Percentiles rank a stretch among this genome's conserved stretches.
Conservation (phyloP, 2,329 filamentous ascomycete species). For the Stenocarpella maydis region DNA sequence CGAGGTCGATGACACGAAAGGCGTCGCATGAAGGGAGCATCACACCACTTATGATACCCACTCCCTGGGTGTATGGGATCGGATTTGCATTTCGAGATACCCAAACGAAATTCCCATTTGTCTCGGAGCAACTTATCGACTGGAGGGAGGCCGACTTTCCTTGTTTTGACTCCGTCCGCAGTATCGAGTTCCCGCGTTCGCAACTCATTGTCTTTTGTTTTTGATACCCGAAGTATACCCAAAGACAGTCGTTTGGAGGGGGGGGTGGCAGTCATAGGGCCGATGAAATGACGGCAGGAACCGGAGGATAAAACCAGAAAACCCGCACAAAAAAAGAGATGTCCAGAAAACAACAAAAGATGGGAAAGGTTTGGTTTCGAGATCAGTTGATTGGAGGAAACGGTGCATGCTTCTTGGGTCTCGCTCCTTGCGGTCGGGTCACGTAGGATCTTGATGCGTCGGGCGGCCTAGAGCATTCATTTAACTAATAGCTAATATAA, state of each 20-base stretch:
- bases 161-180: slow-evolving; percentile 35
- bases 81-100: slow-evolving; percentile 68
- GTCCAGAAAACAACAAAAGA: slow-evolving; percentile 33
- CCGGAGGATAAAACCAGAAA: slow-evolving; percentile 29
- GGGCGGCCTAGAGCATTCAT: slow-evolving; percentile 31
- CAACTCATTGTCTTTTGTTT: slow-evolving; percentile 43
- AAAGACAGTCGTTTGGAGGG: slow-evolving; percentile 40
- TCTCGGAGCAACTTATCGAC: slow-evolving; percentile 36
- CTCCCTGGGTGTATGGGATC: slow-evolving; percentile 46
- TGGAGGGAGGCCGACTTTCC: slow-evolving; percentile 36
- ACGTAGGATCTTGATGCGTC: slow-evolving; percentile 24
- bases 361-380: slow-evolving; percentile 30
- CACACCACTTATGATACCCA: slow-evolving; percentile 36
- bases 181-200: slow-evolving; percentile 39
- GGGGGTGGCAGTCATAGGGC: slow-evolving; percentile 3
- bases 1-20: slow-evolving; percentile 40
- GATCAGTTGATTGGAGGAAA: slow-evolving; percentile 26
- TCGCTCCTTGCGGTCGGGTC: slow-evolving; percentile 7
- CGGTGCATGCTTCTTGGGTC: slow-evolving; percentile 21
- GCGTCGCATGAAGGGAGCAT: slow-evolving; percentile 37
- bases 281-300: slow-evolving; percentile 33
- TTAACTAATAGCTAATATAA: slow-evolving; percentile 47
- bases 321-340: slow-evolving; percentile 33
- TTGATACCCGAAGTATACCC: slow-evolving; percentile 51
- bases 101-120: slow-evolving; percentile 57